A percentile compares a stretch with the other conserved stretches of the same genome.
These are phyloP conservation scores for Fraxinus sp. DNA, from an alignment of 305 asterid species.

Conservation along the genomic window DNA sequence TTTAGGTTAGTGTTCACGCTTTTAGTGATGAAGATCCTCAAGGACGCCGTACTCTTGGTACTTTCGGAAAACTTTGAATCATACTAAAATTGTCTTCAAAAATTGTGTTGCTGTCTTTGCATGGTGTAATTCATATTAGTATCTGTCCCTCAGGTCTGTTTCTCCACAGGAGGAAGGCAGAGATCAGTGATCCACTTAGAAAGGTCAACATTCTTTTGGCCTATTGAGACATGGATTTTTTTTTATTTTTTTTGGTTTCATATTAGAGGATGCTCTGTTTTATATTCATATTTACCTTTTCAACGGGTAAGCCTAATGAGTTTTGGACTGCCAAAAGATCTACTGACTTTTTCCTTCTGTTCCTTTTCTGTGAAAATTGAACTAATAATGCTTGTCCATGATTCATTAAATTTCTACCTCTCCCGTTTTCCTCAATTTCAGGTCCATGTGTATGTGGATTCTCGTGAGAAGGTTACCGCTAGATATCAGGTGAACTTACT, in stretches of 20 bases:
- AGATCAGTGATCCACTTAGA: constrained; percentile 64
- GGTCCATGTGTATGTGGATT: constrained; percentile 81
- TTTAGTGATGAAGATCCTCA: constrained; percentile 95
- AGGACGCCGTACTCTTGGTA: constrained; percentile 99
- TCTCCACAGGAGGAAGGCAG: constrained; percentile 97
- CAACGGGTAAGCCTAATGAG: not conserved
- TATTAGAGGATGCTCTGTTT: not conserved
- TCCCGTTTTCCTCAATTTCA: constrained; percentile 34
- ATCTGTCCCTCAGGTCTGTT: constrained; percentile 67
- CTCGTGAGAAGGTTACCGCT: constrained; percentile 95
- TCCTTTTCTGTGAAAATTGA: not conserved
- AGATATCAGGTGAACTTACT: constrained; percentile 76
- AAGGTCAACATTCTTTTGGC: constrained; percentile 47
- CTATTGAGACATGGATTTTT: not conserved
- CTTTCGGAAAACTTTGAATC: constrained; percentile 13
- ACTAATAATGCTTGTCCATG: not conserved
- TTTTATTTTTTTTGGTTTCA: not conserved
- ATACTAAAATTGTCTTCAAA: constrained; percentile 11
- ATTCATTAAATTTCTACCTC: not conserved
- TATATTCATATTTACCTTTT: not conserved
- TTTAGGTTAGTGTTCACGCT: constrained; percentile 91
- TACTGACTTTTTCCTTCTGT: not conserved
- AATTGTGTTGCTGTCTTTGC: not conserved
- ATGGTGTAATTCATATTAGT: constrained; percentile 18
- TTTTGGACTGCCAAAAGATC: not conserved